phyloP scores from a whole-genome alignment of 495 filamentous ascomycete genomes.

The Xylaria nigripes region DNA sequence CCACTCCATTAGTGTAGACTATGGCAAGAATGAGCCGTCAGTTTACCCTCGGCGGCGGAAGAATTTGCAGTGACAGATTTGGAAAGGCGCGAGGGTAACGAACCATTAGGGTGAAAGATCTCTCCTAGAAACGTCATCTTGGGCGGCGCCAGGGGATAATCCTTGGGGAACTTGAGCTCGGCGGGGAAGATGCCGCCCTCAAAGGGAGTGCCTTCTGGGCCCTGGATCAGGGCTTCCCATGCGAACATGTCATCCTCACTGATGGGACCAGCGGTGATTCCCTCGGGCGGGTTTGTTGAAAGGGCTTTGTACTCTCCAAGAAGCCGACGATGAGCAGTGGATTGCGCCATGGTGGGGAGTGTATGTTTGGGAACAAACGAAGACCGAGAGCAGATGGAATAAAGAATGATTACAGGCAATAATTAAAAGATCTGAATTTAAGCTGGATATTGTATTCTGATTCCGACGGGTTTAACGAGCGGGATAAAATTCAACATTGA shows the following conservation, averaged over 20 bases:
- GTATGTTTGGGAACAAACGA: not conserved
- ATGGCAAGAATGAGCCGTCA: slow-evolving; percentile 3
- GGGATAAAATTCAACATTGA: not conserved
- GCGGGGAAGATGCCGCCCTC: slow-evolving; percentile 92
- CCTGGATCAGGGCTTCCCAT: slow-evolving; percentile 96
- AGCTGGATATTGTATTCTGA: not conserved
- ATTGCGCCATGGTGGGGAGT: slow-evolving; percentile 40
- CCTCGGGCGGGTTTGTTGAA: slow-evolving; percentile 72
- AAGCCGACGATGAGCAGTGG: slow-evolving; percentile 81
- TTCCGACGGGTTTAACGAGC: not conserved
- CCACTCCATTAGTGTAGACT: slow-evolving; percentile 88
- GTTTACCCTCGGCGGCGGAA: not conserved
- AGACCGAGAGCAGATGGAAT: not conserved
- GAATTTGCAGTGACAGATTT: not conserved
- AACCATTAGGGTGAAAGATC: slow-evolving; percentile 96
- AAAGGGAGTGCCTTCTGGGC: slow-evolving; percentile 90
- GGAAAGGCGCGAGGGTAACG: not conserved
- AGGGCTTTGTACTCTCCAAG: slow-evolving; percentile 88
- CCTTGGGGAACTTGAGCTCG: slow-evolving; percentile 87
- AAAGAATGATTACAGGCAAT: not conserved
- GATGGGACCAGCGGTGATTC: slow-evolving; percentile 90
- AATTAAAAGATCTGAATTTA: not conserved
- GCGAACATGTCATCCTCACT: slow-evolving; percentile 91
- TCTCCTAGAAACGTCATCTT: slow-evolving; percentile 90
- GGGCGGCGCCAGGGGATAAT: slow-evolving; percentile 89